phyloP scores from a whole-genome alignment of 2,329 filamentous ascomycete genomes.

The Aspergillus cejpii region DNA sequence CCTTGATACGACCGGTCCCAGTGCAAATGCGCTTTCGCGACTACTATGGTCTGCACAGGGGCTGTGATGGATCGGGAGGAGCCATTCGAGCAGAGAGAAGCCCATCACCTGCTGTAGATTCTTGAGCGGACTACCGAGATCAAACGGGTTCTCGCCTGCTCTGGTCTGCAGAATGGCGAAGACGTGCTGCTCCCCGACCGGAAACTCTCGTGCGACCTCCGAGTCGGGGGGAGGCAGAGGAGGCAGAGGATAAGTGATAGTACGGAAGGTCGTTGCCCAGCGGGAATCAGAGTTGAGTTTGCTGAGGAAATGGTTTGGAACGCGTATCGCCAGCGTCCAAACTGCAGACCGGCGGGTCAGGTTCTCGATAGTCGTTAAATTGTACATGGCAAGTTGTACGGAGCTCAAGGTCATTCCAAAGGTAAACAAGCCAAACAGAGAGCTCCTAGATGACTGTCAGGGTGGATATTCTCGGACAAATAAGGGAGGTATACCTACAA shows the following conservation, averaged over 20 bases:
- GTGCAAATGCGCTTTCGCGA: constrained; percentile 59
- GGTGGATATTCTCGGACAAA: constrained; percentile 6
- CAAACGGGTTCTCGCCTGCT: constrained; percentile 77
- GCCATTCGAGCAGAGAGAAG: constrained; percentile 62
- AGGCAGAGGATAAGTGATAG: constrained; percentile 39
- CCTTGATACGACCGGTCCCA: constrained; percentile 56
- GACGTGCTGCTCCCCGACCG: constrained; percentile 51
- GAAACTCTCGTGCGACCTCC: constrained; percentile 14
- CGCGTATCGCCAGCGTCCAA: constrained; percentile 67
- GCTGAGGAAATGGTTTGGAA: constrained; percentile 47
- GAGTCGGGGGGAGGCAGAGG: constrained; percentile 15
- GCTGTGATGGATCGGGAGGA: constrained; percentile 67
- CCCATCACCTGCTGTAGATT: constrained; percentile 84
- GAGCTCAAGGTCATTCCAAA: constrained; percentile 69
- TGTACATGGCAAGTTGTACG: constrained; percentile 61
- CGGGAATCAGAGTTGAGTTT: constrained; percentile 33
- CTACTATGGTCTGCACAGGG: constrained; percentile 66
- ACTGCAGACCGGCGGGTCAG: constrained; percentile 56
- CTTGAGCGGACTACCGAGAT: constrained; percentile 56
- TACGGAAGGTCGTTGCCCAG: constrained; percentile 32
- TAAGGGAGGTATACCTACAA: constrained; percentile 41
- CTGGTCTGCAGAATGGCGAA: constrained; percentile 74
- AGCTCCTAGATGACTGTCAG: constrained; percentile 38
- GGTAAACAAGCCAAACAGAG: constrained; percentile 74
- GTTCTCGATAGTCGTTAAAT: constrained; percentile 79